These are phyloP conservation scores for Erodium maritimum DNA, from an alignment of 345 rosid genomes.

Conservation along the genomic window DNA sequence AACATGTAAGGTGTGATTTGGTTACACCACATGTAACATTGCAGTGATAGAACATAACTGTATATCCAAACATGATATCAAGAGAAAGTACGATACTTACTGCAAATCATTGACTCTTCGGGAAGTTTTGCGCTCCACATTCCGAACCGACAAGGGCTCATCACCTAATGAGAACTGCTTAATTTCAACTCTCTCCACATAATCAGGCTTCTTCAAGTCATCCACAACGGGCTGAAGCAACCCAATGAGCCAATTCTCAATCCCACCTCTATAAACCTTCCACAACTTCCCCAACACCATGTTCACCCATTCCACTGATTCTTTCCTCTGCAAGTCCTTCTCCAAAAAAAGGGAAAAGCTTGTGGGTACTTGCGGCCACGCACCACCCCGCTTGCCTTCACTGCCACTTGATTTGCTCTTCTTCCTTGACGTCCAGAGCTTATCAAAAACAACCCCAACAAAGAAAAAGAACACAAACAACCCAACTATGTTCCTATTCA, in stretches of 20 bases:
- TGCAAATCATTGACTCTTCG: slow-evolving; percentile 90
- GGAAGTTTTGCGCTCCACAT: slow-evolving; percentile 89
- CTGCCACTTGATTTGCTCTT: slow-evolving; percentile 10
- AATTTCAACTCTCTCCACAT: slow-evolving; percentile 82
- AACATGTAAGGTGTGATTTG: no score
- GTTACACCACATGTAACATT: no score
- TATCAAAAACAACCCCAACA: slow-evolving; percentile 83
- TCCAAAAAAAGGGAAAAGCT: slow-evolving; percentile 77
- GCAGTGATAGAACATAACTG: no score
- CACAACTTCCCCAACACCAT: slow-evolving; percentile 95
- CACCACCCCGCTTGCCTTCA: slow-evolving; percentile 26
- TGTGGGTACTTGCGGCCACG: slow-evolving; percentile 78
- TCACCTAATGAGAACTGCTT: slow-evolving; percentile 93
- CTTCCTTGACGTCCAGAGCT: slow-evolving; percentile 70
- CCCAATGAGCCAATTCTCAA: slow-evolving; percentile 90
- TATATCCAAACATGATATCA: background rate
- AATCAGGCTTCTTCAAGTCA: slow-evolving; percentile 82
- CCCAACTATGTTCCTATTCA: slow-evolving; percentile 57
- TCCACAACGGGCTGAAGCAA: slow-evolving; percentile 96
- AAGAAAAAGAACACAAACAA: slow-evolving; percentile 77
- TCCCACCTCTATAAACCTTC: slow-evolving; percentile 87
- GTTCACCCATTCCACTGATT: slow-evolving; percentile 98
- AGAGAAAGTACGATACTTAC: slow-evolving; percentile 49
- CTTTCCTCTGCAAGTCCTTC: slow-evolving; percentile 93
- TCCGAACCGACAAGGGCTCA: slow-evolving; percentile 87